These are phyloP conservation scores for Cryptococcus sp. DNA, from an alignment of 1,284 basidiomycete species.

Conservation along the genomic window DNA sequence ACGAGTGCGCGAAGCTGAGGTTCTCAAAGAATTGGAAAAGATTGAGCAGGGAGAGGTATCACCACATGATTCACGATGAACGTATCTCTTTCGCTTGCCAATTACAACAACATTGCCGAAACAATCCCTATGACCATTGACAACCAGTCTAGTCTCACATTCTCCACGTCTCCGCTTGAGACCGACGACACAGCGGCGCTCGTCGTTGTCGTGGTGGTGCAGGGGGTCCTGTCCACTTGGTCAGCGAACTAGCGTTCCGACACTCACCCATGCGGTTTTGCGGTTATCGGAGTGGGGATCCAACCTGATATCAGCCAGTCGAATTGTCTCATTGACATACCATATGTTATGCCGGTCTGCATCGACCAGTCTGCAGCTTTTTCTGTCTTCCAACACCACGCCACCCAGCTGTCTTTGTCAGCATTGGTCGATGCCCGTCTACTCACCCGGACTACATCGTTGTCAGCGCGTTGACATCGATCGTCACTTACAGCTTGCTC, in stretches of 20 bases:
- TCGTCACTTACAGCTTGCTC: slow-evolving; percentile 43
- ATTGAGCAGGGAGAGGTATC: slow-evolving; percentile 29
- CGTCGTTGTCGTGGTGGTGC: slow-evolving; percentile 6
- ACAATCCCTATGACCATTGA: not conserved
- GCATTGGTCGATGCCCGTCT: not conserved
- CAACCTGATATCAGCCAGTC: slow-evolving; percentile 27
- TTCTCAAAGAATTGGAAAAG: slow-evolving; percentile 44
- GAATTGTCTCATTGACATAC: slow-evolving; percentile 14
- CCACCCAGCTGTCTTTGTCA: slow-evolving; percentile 31
- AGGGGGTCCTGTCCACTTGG: slow-evolving; percentile 6
- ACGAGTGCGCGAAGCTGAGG: slow-evolving; percentile 40
- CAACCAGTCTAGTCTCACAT: not conserved
- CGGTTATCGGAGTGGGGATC: slow-evolving; percentile 42
- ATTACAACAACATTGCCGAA: not conserved
- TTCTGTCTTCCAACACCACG: slow-evolving; percentile 52
- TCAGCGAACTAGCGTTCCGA: not conserved
- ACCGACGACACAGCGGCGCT: not conserved
- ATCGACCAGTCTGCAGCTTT: slow-evolving; percentile 68
- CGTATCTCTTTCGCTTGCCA: not conserved
- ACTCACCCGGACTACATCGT: not conserved
- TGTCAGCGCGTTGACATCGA: not conserved
- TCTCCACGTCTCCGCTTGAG: not conserved
- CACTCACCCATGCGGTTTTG: slow-evolving; percentile 43
- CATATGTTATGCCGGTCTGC: slow-evolving; percentile 42
- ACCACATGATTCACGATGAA: not conserved